phyloP scores from a whole-genome alignment of 2,329 filamentous ascomycete species.

The Venturia nashicola region DNA sequence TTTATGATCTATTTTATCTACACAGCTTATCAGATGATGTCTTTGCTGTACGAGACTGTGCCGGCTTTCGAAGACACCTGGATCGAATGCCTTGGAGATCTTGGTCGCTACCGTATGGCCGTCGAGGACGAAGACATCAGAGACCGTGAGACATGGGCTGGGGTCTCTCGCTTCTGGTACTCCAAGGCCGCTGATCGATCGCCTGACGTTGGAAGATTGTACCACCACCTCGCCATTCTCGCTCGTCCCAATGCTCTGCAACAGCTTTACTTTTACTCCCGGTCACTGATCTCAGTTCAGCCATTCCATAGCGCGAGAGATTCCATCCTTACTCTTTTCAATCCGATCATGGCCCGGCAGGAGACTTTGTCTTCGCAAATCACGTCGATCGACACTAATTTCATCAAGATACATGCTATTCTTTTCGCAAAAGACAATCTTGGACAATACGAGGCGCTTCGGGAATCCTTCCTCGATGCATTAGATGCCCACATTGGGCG shows the following conservation, averaged over 20 bases:
- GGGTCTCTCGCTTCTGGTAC: constrained; percentile 74
- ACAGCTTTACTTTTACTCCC: constrained; percentile 61
- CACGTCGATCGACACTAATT: constrained; percentile 42
- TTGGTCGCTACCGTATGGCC: constrained; percentile 79
- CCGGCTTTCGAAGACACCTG: constrained; percentile 75
- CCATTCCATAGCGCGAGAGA: constrained; percentile 58
- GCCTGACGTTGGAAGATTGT: constrained; percentile 64
- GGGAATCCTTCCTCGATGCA: constrained; percentile 37
- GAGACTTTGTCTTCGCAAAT: constrained; percentile 21
- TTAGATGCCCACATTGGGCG: constrained; percentile 47
- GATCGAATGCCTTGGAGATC: constrained; percentile 84
- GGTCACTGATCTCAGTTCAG: constrained; percentile 54
- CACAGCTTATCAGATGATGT: constrained; percentile 81
- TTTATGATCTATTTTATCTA: constrained; percentile 91
- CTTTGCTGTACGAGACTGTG: constrained; percentile 73
- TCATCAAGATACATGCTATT: constrained; percentile 52
- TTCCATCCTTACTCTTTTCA: constrained; percentile 57
- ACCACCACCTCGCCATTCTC: constrained; percentile 78
- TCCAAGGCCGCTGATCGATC: constrained; percentile 65
- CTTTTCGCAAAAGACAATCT: constrained; percentile 43
- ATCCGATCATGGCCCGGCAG: constrained; percentile 33
- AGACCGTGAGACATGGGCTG: constrained; percentile 71
- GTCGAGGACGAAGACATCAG: constrained; percentile 71
- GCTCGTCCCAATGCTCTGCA: constrained; percentile 43
- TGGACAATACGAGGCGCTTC: constrained; percentile 34